These are phyloP conservation scores for Annulohypoxylon bovei DNA, from an alignment of 495 filamentous ascomycete species.

Conservation along the genomic window DNA sequence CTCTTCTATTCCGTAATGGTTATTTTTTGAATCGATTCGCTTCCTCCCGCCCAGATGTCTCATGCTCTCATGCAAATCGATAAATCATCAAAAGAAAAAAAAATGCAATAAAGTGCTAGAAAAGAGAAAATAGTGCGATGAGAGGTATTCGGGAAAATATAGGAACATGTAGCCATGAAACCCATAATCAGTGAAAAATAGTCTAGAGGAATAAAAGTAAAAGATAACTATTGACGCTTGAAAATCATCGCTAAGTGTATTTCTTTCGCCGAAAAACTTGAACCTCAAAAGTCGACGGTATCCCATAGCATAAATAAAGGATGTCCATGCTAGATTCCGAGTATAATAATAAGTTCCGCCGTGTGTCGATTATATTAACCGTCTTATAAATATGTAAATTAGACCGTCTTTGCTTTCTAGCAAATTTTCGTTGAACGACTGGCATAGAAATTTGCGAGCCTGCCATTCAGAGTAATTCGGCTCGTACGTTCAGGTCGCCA, in stretches of 20 bases:
- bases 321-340: neutral
- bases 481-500: neutral
- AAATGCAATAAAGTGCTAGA: neutral
- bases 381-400: neutral
- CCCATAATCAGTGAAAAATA: neutral
- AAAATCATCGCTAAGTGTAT: neutral
- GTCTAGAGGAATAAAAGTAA: neutral
- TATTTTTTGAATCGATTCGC: constrained; percentile 17
- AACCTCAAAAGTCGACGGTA: neutral
- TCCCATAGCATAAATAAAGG: neutral
- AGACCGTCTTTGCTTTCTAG: neutral
- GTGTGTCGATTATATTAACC: neutral
- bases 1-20: constrained; percentile 13
- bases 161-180: neutral
- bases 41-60: constrained; percentile 15
- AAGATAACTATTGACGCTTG: neutral
- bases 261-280: neutral
- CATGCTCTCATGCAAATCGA: constrained; percentile 26
- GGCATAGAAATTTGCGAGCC: neutral
- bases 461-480: neutral
- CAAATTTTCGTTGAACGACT: neutral
- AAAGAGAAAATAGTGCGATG: neutral
- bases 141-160: constrained; percentile 2
- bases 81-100: constrained; percentile 3
- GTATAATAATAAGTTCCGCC: neutral